Evolutionary conservation across 176 grass and related monocot genomes (phyloP), one percentile per base, ranked within the genome.

Genomic region (Juncus inflexus): DNA sequence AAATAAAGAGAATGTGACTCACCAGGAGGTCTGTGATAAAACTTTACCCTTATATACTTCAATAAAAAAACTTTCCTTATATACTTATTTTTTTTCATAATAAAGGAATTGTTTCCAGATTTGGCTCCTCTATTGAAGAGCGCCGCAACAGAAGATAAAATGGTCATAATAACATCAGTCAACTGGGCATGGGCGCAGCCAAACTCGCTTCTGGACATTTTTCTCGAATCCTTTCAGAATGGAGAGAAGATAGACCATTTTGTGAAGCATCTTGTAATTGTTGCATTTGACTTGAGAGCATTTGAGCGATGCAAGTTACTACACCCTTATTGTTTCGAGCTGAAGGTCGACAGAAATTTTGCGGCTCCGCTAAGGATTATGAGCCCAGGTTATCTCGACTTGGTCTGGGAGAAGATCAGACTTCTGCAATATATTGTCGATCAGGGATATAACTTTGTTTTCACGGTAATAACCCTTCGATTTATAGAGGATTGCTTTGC

Each of bases 131-230:
- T 41, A 52, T 45, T 89, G 57, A 70, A 36, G 15, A 62, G 60
- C 0, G 87, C 92, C 54, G 87, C 92, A 43, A 88, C 67, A 43
- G 49, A 67, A 64, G 87, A 91, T 59, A 67, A 74, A 55, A 96
- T 87, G 38, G 87, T 96, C 77, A 88, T 96, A 77, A 73, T 96
- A 82, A 96, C 92, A 63, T 79, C 86, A 67, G 78, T 91, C 66
- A 96, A 96, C 54, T 79, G 74, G 61, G 87, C 87, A 41, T 96
- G 84, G 84, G 81, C 87, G 0, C 52, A 50, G 0, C 92, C 87
- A 2, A 80, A 83, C 5, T 96, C 92, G 4, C 74, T 96, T 39
- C 84, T 96, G 2, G 92, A 96, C 67, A 73, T 96, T 65, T 96
- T 96, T 83, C 84, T 96, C 50, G 92, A 96, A 81, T 88, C 84